These are phyloP conservation scores for Penicillium verrucosum DNA, from an alignment of 2,329 filamentous ascomycete genomes.

Conservation along the genomic window DNA sequence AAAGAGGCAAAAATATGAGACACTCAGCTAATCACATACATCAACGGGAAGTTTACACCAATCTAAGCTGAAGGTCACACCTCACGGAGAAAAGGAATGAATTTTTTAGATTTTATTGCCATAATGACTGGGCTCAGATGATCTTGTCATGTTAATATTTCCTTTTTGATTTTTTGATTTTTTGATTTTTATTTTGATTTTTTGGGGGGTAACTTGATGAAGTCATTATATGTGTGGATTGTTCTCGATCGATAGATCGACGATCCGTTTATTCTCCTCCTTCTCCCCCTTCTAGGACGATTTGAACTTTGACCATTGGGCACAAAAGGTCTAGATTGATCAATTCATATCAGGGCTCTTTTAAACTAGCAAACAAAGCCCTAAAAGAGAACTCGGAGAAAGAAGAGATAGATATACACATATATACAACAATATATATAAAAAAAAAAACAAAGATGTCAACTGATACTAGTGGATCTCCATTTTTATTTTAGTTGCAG, in stretches of 20 bases:
- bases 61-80: not conserved
- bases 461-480: slow-evolving; percentile 10
- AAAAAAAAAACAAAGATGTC: not conserved
- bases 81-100: not conserved
- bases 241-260: slow-evolving; percentile 9
- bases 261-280: not conserved
- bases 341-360: not conserved
- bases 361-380: not conserved
- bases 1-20: slow-evolving; percentile 3
- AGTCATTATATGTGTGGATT: slow-evolving; percentile 8
- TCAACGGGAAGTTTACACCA: not conserved
- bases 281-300: not conserved
- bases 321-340: not conserved
- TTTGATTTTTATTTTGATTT: not conserved
- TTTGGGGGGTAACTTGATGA: not conserved
- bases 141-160: not conserved
- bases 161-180: not conserved
- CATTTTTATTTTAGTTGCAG: slow-evolving; percentile 13
- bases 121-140: not conserved
- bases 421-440: not conserved
- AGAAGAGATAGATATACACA: not conserved
- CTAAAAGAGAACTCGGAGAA: not conserved
- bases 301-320: slow-evolving; percentile 16
- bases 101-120: not conserved
- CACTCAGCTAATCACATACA: slow-evolving; percentile 4